Percentiles rank a stretch among this genome's conserved stretches.
Conservation (phyloP, 495 filamentous ascomycete genomes). For the Rhizodiscina lignyota region DNA sequence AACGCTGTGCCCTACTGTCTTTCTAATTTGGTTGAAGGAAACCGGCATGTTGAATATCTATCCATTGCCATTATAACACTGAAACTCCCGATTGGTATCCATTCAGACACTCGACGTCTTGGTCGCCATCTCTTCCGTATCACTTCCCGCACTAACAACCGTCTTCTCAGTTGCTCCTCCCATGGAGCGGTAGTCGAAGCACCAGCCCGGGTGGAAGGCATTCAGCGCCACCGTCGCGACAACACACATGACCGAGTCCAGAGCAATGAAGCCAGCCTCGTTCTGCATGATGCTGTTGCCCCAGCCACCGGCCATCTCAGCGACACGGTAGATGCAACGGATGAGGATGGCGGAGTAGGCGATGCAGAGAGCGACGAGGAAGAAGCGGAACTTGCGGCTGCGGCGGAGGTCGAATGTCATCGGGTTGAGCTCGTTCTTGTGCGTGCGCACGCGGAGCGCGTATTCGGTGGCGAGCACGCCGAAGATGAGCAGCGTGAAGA, state of each 20-base stretch:
- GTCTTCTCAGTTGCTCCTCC: not conserved
- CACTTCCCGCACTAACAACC: not conserved
- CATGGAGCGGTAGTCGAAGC: not conserved
- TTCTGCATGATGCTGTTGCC: conserved; percentile 50
- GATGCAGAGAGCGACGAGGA: conserved; percentile 32
- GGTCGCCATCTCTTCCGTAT: not conserved
- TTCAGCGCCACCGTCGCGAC: conserved; percentile 29
- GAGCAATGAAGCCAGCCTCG: conserved; percentile 42
- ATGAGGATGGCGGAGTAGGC: conserved; percentile 46
- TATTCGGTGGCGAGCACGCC: conserved; percentile 12
- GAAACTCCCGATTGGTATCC: not conserved
- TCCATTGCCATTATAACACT: not conserved
- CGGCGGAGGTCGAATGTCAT: conserved; percentile 19
- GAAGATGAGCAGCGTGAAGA: conserved; percentile 20
- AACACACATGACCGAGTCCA: conserved; percentile 42
- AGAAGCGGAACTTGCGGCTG: conserved; percentile 30
- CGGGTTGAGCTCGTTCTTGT: conserved; percentile 7
- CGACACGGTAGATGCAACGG: conserved; percentile 49
- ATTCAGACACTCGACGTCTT: not conserved
- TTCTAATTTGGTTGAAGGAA: not conserved
- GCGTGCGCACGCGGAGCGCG: conserved; percentile 5
- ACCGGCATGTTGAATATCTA: not conserved
- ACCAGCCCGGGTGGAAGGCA: conserved; percentile 28
- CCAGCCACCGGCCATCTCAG: conserved; percentile 55
- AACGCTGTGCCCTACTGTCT: not conserved